Evolutionary conservation across 1,139 yeast genomes (phyloP), one percentile per base, ranked within the genome.

Genomic region (Pichia sp.): DNA sequence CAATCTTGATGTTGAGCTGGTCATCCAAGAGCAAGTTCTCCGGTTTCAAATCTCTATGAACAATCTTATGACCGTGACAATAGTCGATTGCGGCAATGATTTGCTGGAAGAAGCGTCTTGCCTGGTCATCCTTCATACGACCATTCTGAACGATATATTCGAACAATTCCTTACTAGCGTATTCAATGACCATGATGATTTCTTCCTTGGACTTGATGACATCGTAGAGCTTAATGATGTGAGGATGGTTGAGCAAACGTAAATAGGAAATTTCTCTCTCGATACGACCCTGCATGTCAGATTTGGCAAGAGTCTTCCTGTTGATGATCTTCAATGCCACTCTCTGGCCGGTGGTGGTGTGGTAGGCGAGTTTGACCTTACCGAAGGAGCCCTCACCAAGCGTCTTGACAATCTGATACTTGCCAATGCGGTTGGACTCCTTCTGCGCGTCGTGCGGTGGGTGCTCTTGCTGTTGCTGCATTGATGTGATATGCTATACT

Each of bases 361-460:
- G 97, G 56, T 86, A 88, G 1, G 98, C 98, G 52, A 91, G 68
- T 57, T 91, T 91, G 49, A 91, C 98, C 58, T 91, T 91, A 51
- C 98, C 98, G 56, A 91, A 91, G 1, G 97, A 88, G 18, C 98
- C 98, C 59, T 91, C 97, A 22, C 98, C 98, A 20, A 91, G 67
- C 3, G 96, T 88, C 59, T 88, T 86, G 52, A 91, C 83, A 41
- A 93, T 82, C 58, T 88, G 97, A 62, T 93, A 93, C 51, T 93
- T 79, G 14, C 97, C 98, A 42, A 88, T 85, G 38, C 87, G 56
- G 50, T 48, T 53, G 10, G 47, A 27, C 20, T 43, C 39, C 21
- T 29, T 33, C 15, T 36, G 40, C 7, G 22, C 14, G 12, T 28
- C 34, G 5, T 33, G 35, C 5, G 34, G 34, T n/a, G 34, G 41